A percentile compares a stretch with the other conserved stretches of the same genome.
phyloP scores from a whole-genome alignment of 2,329 filamentous ascomycete species.

The Helotiales sp. region DNA sequence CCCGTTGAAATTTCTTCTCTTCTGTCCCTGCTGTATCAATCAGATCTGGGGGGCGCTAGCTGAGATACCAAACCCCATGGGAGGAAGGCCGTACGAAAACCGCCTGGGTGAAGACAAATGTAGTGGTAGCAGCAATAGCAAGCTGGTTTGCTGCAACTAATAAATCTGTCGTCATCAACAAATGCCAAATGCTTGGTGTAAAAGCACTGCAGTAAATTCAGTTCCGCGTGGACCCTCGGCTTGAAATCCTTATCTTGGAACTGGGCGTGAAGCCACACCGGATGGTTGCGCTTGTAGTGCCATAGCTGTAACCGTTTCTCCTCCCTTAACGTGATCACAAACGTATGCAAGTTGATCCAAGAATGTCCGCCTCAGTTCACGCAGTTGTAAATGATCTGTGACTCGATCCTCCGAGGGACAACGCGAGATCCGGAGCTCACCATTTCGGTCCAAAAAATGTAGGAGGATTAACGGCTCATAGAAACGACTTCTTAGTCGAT shows the following conservation, averaged over 20 bases:
- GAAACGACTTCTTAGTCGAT: slow-evolving; percentile 15
- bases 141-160: slow-evolving; percentile 53
- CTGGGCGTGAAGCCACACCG: not conserved
- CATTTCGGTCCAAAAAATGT: slow-evolving; percentile 18
- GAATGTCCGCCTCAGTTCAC: slow-evolving; percentile 30
- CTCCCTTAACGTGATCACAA: slow-evolving; percentile 48
- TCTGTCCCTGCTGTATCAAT: too few species aligned
- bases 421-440: slow-evolving; percentile 11
- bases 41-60: too few species aligned
- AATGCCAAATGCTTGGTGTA: slow-evolving; percentile 36
- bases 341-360: slow-evolving; percentile 44
- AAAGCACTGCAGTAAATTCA: slow-evolving; percentile 49
- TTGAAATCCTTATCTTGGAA: not conserved
- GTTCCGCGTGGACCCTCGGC: slow-evolving; percentile 41
- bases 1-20: too few species aligned
- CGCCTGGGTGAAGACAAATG: slow-evolving; percentile 40
- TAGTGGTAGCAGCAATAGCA: slow-evolving; percentile 50
- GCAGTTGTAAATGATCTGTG: too few species aligned
- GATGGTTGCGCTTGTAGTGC: slow-evolving; percentile 39
- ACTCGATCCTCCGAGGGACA: slow-evolving; percentile 10
- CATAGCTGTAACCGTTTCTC: slow-evolving; percentile 45
- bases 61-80: too few species aligned
- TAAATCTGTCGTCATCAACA: slow-evolving; percentile 42
- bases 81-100: too few species aligned
- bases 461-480: slow-evolving; percentile 19